Conservation (phyloP, 345 rosid species). For the Brassica incana region DNA sequence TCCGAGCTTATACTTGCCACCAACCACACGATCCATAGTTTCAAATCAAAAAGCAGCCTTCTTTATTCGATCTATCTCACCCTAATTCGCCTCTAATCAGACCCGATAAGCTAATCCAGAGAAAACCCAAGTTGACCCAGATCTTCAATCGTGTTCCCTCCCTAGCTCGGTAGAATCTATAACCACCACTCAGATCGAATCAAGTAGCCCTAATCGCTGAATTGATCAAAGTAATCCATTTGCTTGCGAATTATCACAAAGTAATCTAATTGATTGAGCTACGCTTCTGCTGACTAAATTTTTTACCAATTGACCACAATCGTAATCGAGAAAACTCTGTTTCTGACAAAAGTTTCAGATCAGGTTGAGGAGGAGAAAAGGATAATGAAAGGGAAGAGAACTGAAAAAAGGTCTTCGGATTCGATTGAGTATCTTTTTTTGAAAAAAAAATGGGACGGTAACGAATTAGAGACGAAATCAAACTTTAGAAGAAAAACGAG, state of each 20-base stretch:
- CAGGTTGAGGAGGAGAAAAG: neutral
- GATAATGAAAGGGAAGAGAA: neutral
- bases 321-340: neutral
- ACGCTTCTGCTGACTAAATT: neutral
- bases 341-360: neutral
- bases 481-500: neutral
- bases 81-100: neutral
- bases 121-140: neutral
- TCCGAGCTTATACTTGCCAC: conserved; percentile 89
- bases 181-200: neutral
- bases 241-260: neutral
- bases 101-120: neutral
- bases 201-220: neutral
- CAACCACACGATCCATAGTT: conserved; percentile 80
- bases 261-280: neutral
- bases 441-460: neutral
- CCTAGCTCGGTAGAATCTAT: neutral
- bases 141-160: neutral
- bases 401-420: neutral
- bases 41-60: neutral
- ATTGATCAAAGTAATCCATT: neutral
- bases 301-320: neutral
- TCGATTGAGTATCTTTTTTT: neutral
- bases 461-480: neutral
- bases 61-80: conserved; percentile 10